These are phyloP conservation scores for Sphaerostilbella broomeana DNA, from an alignment of 2,329 filamentous ascomycete species.

Conservation along the genomic window DNA sequence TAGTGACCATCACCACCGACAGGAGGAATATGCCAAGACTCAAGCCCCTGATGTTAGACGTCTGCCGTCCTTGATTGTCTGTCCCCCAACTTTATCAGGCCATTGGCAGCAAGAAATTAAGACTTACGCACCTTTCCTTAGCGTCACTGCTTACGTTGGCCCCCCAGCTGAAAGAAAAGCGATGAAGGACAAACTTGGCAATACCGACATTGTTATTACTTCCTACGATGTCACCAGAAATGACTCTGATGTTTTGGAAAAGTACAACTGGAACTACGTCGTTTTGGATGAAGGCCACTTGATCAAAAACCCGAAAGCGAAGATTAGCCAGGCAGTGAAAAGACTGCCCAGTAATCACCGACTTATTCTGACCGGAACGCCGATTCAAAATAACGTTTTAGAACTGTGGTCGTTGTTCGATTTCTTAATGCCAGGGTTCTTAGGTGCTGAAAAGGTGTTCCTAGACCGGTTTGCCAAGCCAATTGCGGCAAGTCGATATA, in stretches of 20 bases:
- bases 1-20: conserved; percentile 90
- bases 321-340: conserved; percentile 91
- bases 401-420: conserved; percentile 98
- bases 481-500: conserved; percentile 88
- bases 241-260: conserved; percentile 75
- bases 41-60: conserved; percentile 69
- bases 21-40: conserved; percentile 82
- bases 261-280: conserved; percentile 93
- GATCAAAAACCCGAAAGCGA: conserved; percentile 98
- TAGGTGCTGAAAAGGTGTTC: conserved; percentile 93
- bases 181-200: conserved; percentile 61
- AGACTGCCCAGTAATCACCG: conserved; percentile 84
- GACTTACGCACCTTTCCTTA: conserved; percentile 90
- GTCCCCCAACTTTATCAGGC: conserved; percentile 89
- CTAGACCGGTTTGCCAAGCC: conserved; percentile 91
- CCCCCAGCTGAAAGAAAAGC: conserved; percentile 73
- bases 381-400: conserved; percentile 95
- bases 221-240: conserved; percentile 98
- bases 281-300: conserved; percentile 95
- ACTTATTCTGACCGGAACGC: conserved; percentile 91
- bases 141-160: conserved; percentile 84
- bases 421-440: conserved; percentile 97
- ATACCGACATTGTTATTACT: conserved; percentile 89
- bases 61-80: conserved; percentile 88
- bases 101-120: conserved; percentile 99